phyloP scores from a whole-genome alignment of 805 yeast genomes.

The Clavispora santaluciae region DNA sequence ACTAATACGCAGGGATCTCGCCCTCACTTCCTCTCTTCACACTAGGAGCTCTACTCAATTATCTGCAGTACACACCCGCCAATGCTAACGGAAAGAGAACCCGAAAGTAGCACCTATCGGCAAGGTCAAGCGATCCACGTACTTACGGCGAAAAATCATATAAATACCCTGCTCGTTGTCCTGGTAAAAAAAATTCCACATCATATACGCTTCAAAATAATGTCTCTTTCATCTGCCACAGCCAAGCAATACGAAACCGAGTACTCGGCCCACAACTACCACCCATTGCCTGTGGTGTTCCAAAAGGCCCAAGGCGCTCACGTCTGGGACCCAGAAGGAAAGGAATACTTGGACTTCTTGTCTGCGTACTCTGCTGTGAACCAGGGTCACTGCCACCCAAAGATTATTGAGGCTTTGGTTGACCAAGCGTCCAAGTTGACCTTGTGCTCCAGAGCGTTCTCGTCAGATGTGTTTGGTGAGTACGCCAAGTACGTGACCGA shows the following conservation, averaged over 20 bases:
- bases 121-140: constrained; percentile 15
- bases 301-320: constrained; percentile 83
- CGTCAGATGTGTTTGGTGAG: constrained; percentile 80
- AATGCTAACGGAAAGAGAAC: constrained; percentile 10
- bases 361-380: constrained; percentile 96
- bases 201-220: background rate
- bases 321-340: constrained; percentile 98
- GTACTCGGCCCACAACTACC: constrained; percentile 95
- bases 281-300: constrained; percentile 93
- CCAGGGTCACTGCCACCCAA: constrained; percentile 98
- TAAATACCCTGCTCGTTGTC: constrained; percentile 2
- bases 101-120: constrained; percentile 17
- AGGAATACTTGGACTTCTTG: constrained; percentile 84
- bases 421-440: constrained; percentile 87
- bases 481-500: constrained; percentile 87
- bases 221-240: constrained; percentile 51
- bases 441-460: constrained; percentile 86
- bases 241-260: constrained; percentile 67
- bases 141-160: background rate
- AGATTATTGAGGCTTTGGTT: constrained; percentile 74
- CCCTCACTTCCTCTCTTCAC: background rate
- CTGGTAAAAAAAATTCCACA: background rate
- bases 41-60: background rate
- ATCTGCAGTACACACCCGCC: background rate
- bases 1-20: no score